phyloP scores from a whole-genome alignment of 192 early-diverging fungal species.

The Coemansia sp. region DNA sequence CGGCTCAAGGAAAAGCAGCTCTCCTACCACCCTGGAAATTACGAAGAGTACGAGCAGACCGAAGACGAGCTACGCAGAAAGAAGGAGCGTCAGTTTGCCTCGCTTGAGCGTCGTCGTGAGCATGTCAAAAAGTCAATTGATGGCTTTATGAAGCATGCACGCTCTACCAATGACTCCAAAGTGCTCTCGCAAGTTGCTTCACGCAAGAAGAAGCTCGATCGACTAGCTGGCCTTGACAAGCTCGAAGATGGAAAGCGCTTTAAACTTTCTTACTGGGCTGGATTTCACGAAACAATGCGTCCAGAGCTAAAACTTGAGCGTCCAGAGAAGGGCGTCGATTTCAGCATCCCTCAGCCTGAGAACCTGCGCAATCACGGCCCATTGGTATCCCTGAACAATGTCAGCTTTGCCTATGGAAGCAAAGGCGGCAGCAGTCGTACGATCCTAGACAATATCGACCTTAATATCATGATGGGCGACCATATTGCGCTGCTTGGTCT shows the following conservation, averaged over 20 bases:
- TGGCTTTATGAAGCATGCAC: slow-evolving; percentile 68
- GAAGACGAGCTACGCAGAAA: slow-evolving; percentile 68
- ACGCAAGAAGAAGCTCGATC: slow-evolving; percentile 74
- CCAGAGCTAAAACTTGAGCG: slow-evolving; percentile 60
- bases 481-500: slow-evolving; percentile 78
- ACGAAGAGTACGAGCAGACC: slow-evolving; percentile 77
- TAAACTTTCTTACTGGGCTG: slow-evolving; percentile 62
- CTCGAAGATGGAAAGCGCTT: slow-evolving; percentile 68
- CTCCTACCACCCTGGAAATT: slow-evolving; percentile 81
- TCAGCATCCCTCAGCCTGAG: slow-evolving; percentile 68
- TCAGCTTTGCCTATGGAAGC: slow-evolving; percentile 43
- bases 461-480: slow-evolving; percentile 66
- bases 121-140: slow-evolving; percentile 80
- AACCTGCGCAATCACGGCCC: slow-evolving; percentile 65
- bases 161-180: slow-evolving; percentile 79
- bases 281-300: slow-evolving; percentile 55
- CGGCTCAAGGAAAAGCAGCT: slow-evolving; percentile 70
- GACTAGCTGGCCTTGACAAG: slow-evolving; percentile 62
- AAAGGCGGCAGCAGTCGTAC: slow-evolving; percentile 10
- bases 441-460: slow-evolving; percentile 65
- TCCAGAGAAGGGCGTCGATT: slow-evolving; percentile 59
- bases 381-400: slow-evolving; percentile 64
- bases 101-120: slow-evolving; percentile 68
- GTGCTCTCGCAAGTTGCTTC: slow-evolving; percentile 70
- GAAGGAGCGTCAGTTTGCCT: slow-evolving; percentile 63